A percentile compares a stretch with the other conserved stretches of the same genome.
phyloP scores from a whole-genome alignment of 2,329 filamentous ascomycete species.

The Stachybotrys elegans region DNA sequence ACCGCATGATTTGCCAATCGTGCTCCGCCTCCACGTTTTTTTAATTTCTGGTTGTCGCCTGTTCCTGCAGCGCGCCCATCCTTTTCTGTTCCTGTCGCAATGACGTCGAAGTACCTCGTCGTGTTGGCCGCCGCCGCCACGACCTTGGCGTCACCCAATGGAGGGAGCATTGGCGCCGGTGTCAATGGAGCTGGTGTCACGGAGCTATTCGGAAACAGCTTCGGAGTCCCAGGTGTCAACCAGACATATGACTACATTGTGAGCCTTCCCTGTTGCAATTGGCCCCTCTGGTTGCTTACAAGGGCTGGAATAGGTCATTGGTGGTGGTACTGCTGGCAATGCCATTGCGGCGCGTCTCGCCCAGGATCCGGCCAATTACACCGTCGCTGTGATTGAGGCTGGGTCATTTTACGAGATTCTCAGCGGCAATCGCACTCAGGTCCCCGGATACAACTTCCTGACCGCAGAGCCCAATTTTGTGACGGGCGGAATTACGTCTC shows the following conservation, averaged over 20 bases:
- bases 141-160: background rate
- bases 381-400: background rate
- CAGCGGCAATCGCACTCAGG: background rate
- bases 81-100: background rate
- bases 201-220: background rate
- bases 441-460: background rate
- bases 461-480: background rate
- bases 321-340: background rate
- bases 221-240: background rate
- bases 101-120: background rate
- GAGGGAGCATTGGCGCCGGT: background rate
- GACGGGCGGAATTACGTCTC: background rate
- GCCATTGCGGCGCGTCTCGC: background rate
- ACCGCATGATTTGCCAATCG: background rate
- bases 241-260: background rate
- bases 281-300: background rate
- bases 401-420: background rate
- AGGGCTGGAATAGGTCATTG: background rate
- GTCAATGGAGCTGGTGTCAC: background rate
- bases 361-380: background rate
- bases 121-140: background rate
- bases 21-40: background rate
- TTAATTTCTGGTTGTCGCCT: too few species aligned
- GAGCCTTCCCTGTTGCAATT: background rate
- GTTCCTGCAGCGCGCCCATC: background rate